Conservation (phyloP, 768 basidiomycete genomes). For the Lactarius hatsudake region DNA sequence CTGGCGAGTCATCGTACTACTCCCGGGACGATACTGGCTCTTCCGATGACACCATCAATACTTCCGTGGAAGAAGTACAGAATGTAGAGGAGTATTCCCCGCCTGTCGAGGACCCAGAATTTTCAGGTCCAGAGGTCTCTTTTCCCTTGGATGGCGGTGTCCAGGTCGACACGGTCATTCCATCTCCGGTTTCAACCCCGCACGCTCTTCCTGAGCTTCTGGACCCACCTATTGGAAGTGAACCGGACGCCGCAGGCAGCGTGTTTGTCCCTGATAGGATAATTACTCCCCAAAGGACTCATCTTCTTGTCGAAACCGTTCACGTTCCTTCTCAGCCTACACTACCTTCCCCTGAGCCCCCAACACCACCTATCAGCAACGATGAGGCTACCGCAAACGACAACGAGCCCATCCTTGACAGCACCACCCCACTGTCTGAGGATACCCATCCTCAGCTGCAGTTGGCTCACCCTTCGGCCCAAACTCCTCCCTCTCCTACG, state of each 20-base stretch:
- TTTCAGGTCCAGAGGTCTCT: background rate
- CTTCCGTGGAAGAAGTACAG: background rate
- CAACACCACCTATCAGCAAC: background rate
- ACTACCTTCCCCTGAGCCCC: background rate
- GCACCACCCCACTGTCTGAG: background rate
- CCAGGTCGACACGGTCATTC: background rate
- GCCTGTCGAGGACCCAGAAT: slow-evolving; percentile 1
- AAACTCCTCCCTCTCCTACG: background rate
- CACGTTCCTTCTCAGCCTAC: background rate
- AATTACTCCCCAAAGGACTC: background rate
- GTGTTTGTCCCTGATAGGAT: background rate
- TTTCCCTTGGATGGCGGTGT: background rate
- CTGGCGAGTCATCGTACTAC: background rate
- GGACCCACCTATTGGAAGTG: background rate
- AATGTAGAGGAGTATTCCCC: background rate
- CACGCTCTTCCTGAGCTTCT: background rate
- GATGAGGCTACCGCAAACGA: background rate
- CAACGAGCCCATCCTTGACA: background rate
- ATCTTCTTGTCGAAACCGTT: background rate
- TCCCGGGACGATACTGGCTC: background rate
- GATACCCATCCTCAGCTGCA: background rate
- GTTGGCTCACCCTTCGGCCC: background rate
- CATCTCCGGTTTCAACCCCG: background rate
- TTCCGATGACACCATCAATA: background rate
- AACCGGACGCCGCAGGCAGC: background rate